Percentiles rank a stretch among this genome's conserved stretches.
Evolutionary conservation across 345 rosid genomes (phyloP).

Genomic region (Acer saccharum): DNA sequence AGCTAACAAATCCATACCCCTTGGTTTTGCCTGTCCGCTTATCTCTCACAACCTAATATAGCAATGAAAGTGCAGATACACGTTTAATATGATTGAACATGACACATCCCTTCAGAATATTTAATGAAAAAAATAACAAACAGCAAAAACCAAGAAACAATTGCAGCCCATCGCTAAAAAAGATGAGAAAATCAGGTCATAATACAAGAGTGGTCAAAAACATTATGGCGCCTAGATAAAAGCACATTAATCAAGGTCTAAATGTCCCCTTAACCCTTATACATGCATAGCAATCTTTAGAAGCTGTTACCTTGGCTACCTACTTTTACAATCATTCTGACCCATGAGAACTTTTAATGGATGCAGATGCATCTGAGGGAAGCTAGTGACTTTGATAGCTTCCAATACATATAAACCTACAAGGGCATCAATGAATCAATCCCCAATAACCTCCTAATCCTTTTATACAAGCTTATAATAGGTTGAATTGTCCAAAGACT

Average conservation of each 20-base stretch:
- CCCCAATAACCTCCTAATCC: background rate
- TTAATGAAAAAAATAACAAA: background rate
- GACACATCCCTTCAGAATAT: background rate
- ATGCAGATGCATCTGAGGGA: background rate
- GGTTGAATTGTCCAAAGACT: background rate
- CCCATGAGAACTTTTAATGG: no score
- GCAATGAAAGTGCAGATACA: background rate
- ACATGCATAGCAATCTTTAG: no score
- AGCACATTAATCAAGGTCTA: no score
- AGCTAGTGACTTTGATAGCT: background rate
- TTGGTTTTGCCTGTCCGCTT: slow-evolving; percentile 98
- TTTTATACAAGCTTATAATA: background rate
- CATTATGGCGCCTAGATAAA: no score
- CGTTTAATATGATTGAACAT: background rate
- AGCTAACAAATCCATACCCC: slow-evolving; percentile 98
- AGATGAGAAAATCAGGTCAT: no score
- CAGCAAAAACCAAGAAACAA: background rate
- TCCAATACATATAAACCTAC: background rate
- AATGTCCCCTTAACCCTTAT: no score
- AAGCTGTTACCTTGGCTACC: no score
- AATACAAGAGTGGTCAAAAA: no score
- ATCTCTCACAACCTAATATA: slow-evolving; percentile 84
- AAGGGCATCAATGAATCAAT: background rate
- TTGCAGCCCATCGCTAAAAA: no score
- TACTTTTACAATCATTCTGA: no score